A percentile compares a stretch with the other conserved stretches of the same genome.
These are phyloP conservation scores for Lipomyces mesembrius DNA, from an alignment of 805 yeast species.

Conservation along the genomic window DNA sequence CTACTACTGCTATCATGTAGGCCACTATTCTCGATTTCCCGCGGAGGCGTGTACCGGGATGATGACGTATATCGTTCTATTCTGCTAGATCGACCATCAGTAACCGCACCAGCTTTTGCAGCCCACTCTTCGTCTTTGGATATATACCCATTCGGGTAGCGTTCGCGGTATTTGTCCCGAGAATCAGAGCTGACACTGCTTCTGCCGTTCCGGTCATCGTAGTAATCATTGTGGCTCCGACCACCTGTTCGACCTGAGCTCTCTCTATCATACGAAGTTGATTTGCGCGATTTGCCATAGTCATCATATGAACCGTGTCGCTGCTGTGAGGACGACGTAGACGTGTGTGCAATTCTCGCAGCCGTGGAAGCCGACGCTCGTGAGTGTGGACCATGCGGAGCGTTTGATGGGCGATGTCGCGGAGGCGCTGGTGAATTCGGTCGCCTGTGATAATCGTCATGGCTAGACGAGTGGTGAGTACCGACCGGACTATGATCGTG, in stretches of 20 bases:
- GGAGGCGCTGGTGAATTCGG: neutral
- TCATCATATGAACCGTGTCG: neutral
- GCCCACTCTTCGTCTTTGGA: constrained; percentile 32
- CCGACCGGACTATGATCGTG: neutral
- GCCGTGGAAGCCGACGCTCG: neutral
- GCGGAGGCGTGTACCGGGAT: constrained; percentile 4
- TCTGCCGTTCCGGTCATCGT: neutral
- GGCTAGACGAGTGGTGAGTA: neutral
- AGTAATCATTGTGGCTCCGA: neutral
- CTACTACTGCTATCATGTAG: neutral
- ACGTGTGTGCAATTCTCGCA: neutral
- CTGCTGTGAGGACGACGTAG: neutral
- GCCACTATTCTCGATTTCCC: neutral
- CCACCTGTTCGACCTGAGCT: neutral
- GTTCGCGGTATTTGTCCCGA: constrained; percentile 2
- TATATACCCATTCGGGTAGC: constrained; percentile 14
- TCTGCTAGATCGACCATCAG: neutral
- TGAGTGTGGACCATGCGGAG: neutral
- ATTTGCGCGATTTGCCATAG: neutral
- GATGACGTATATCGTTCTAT: neutral
- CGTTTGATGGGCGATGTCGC: neutral
- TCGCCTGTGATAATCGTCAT: neutral
- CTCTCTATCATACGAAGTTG: neutral
- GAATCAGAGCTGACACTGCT: neutral
- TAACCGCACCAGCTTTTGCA: constrained; percentile 17